Base-by-base conservation (phyloP, 2,329 filamentous ascomycete genomes). In the Furcasterigmium sp. region DNA sequence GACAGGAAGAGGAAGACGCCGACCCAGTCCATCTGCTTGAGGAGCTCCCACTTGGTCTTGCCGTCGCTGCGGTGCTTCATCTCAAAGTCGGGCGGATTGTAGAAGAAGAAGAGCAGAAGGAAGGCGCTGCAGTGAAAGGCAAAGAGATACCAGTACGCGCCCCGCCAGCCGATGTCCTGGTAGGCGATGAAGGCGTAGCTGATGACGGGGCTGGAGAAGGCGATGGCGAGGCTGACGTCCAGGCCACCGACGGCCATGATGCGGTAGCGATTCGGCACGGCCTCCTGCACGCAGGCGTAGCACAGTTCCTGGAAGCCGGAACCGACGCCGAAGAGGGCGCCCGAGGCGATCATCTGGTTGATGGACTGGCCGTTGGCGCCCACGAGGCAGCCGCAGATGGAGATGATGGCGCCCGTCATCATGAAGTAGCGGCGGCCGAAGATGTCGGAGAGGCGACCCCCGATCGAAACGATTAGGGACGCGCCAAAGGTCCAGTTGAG, bases 401-500 rank as follows among this genome's bases (percentile, higher is more conserved):
- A 54, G 10, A 61, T 53, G 13, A 55, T 29, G 13, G 61, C 57
- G 6, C 64, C 65, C 0, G 56, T 54, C 20, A 65, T 56, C 42
- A 65, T 57, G 49, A 66, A 66, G 49, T 58, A 67, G 15, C 64
- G 58, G 13, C 63, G 49, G 7, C 64, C 64, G 29, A 67, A 68
- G 20, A 68, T 63, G 46, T 68, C 65, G 2, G 60, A 61, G 2
- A 69, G 51, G 20, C 64, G 57, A 6, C 59, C 59, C 10, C 57
- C 58, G 14, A 65, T 55, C 8, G 59, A 59, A 23, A 65, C 57
- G 19, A 64, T 53, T 35, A 62, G 56, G 23, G 60, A 54, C 14
- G 57, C 62, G 17, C 56, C 59, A 7, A 64, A 54, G 17, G 52
- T 56, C 56, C 54, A 60, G 15, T 41, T 57, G n/a, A 59, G 48